A percentile compares a stretch with the other conserved stretches of the same genome.
These are phyloP conservation scores for Hyphopichia fennica DNA, from an alignment of 1,139 yeast genomes.

Conservation along the genomic window DNA sequence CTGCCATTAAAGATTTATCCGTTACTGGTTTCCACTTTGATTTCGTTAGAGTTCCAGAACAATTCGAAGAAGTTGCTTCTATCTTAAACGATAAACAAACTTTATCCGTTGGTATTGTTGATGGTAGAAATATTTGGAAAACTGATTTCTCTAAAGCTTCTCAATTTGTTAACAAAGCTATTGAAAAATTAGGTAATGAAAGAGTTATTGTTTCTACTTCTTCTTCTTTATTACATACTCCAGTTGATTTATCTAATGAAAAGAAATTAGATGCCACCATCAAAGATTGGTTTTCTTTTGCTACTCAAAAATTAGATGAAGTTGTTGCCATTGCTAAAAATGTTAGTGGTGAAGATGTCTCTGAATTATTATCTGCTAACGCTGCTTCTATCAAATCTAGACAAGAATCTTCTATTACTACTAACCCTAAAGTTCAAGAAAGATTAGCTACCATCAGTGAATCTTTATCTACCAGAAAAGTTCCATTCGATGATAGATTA, in stretches of 20 bases:
- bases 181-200: constrained; percentile 81
- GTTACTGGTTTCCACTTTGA: constrained; percentile 97
- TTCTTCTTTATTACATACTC: constrained; percentile 96
- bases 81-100: constrained; percentile 65
- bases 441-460: constrained; percentile 83
- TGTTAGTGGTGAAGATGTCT: constrained; percentile 74
- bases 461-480: constrained; percentile 78
- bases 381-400: constrained; percentile 86
- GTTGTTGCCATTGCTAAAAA: constrained; percentile 90
- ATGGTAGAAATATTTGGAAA: constrained; percentile 99
- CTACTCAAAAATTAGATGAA: constrained; percentile 92
- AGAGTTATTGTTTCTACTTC: constrained; percentile 92
- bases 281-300: constrained; percentile 98
- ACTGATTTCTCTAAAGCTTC: constrained; percentile 88
- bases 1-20: constrained; percentile 84
- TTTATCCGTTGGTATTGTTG: constrained; percentile 94
- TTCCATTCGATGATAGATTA: constrained; percentile 85
- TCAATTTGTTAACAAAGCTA: constrained; percentile 76
- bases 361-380: constrained; percentile 73
- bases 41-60: constrained; percentile 95
- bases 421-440: constrained; percentile 85
- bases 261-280: constrained; percentile 84
- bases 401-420: constrained; percentile 83
- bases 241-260: constrained; percentile 93
- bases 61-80: constrained; percentile 77